Conservation (phyloP, 257 asterid species). For the Paraleonurus japonicus region DNA sequence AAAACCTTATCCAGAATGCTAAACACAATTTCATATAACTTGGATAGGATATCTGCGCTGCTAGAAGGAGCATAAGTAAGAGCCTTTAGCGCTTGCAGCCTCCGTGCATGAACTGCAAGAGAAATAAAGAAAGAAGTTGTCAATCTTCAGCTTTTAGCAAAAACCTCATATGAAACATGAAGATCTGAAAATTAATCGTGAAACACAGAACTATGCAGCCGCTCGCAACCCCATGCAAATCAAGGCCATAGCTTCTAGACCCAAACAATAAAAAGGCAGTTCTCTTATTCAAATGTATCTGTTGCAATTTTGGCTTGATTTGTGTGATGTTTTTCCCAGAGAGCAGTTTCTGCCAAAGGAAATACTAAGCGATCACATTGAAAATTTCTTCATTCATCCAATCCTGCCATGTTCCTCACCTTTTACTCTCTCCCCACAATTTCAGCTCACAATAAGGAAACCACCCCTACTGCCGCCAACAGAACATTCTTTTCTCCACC, state of each 20-base stretch:
- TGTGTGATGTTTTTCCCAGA: not conserved
- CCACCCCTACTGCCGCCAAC: not conserved
- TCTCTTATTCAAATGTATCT: not conserved
- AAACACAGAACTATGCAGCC: not conserved
- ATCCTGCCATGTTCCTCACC: not conserved
- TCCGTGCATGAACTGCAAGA: slow-evolving; percentile 91
- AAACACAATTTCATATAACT: slow-evolving; percentile 88
- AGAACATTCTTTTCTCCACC: slow-evolving; percentile 13
- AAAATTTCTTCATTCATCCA: not conserved
- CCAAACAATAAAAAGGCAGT: not conserved
- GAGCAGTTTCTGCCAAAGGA: not conserved
- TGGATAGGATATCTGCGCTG: slow-evolving; percentile 84
- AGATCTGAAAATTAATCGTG: slow-evolving; percentile 16
- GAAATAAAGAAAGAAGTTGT: slow-evolving; percentile 30
- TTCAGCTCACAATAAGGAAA: not conserved
- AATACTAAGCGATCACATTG: not conserved
- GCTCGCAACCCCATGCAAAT: not conserved
- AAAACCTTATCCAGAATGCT: slow-evolving; percentile 94
- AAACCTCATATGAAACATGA: slow-evolving; percentile 16
- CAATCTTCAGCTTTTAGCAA: slow-evolving; percentile 20
- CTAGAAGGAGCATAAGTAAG: slow-evolving; percentile 92
- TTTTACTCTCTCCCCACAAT: not conserved
- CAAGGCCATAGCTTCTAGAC: not conserved
- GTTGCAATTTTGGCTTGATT: not conserved
- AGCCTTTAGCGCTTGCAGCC: slow-evolving; percentile 98